phyloP scores from a whole-genome alignment of 202 grass and related monocot species.

The Brachypodium distachyon region DNA sequence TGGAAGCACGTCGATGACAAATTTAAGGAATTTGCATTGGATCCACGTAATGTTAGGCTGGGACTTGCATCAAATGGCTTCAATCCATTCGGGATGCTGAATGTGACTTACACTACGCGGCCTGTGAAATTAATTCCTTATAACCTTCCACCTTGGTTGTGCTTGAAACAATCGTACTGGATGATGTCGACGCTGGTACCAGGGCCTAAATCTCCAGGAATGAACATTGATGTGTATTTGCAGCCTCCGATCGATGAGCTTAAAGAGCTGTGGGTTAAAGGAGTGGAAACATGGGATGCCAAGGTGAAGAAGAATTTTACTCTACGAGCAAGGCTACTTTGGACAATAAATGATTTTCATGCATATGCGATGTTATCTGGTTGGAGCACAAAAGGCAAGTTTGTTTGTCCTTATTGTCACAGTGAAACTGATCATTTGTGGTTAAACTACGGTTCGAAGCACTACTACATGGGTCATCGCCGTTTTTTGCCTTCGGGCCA shows the following conservation, averaged over 20 bases:
- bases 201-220: no score
- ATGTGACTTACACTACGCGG: no score
- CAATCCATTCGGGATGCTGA: no score
- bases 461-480: no score
- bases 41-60: no score
- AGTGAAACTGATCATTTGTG: not conserved
- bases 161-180: not conserved
- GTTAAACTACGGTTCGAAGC: conserved; percentile 2
- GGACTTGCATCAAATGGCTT: no score
- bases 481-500: not conserved
- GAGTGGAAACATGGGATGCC: conserved; percentile 3
- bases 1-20: conserved; percentile 10
- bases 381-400: no score
- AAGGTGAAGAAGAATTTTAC: not conserved
- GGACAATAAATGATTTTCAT: conserved; percentile 21
- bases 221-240: no score
- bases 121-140: conserved; percentile 2
- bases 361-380: no score
- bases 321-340: not conserved
- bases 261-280: no score
- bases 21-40: not conserved
- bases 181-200: not conserved
- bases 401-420: no score
- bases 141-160: not conserved
- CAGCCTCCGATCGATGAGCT: no score